Conservation (phyloP, 148 eudicot species). For the Arbutus unedo region DNA sequence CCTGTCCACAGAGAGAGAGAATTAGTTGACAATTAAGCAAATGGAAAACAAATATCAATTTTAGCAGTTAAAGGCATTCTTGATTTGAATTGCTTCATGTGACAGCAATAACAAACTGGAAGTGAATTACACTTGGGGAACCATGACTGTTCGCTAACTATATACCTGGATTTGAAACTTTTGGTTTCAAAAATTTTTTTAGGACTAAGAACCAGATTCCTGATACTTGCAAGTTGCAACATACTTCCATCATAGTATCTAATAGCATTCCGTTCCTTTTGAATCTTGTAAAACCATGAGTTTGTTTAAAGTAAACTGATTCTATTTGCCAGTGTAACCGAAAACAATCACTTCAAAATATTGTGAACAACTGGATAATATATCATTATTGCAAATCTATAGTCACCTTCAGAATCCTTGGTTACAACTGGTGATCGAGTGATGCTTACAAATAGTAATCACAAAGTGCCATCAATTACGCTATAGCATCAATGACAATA, state of each 20-base stretch:
- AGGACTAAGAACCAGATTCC: background rate
- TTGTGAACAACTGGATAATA: background rate
- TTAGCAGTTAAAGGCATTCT: background rate
- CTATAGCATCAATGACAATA: background rate
- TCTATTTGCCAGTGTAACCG: background rate
- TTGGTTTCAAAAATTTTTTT: background rate
- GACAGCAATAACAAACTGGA: too few relatives aligned
- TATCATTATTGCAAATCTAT: background rate
- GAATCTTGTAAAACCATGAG: background rate
- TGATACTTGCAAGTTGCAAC: background rate
- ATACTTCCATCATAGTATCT: background rate
- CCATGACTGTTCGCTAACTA: too few relatives aligned
- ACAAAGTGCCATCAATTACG: background rate
- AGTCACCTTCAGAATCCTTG: background rate
- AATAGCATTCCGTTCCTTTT: background rate
- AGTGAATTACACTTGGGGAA: background rate
- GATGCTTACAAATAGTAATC: background rate
- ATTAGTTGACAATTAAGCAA: background rate
- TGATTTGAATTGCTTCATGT: too few relatives aligned
- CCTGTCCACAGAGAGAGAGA: conserved; percentile 50
- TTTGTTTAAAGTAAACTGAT: background rate
- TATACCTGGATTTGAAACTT: background rate
- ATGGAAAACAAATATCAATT: background rate
- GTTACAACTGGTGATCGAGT: background rate
- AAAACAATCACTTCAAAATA: background rate